phyloP scores from a whole-genome alignment of 1,284 basidiomycete species.

The Ceratobasidium sp. region DNA sequence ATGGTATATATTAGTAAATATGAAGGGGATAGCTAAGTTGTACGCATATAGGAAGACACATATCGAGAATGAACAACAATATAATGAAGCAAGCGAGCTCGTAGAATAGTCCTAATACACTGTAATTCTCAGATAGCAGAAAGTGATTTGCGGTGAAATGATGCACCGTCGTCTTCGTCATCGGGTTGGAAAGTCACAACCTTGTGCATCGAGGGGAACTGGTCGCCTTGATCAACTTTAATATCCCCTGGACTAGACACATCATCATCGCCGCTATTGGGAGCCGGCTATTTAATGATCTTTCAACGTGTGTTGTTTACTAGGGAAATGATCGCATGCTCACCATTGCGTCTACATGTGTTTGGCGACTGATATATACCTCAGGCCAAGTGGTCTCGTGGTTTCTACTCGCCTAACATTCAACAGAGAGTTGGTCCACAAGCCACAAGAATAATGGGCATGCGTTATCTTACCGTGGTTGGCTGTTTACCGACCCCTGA shows the following conservation, averaged over 20 bases:
- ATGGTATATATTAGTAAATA: too few species aligned
- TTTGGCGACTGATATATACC: conserved; percentile 37
- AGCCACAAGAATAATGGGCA: too few species aligned
- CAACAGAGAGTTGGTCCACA: too few species aligned
- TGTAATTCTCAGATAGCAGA: conserved; percentile 22
- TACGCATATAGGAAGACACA: too few species aligned
- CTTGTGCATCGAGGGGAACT: conserved; percentile 16
- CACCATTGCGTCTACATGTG: conserved; percentile 29
- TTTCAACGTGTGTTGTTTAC: background rate
- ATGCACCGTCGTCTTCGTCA: conserved; percentile 23
- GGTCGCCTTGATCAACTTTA: too few species aligned
- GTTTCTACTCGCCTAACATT: background rate
- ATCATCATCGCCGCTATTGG: conserved; percentile 19
- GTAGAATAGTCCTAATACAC: too few species aligned
- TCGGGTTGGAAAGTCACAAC: conserved; percentile 22
- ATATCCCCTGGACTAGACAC: too few species aligned
- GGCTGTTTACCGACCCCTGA: conserved; percentile 15
- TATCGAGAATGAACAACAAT: too few species aligned
- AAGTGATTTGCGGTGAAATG: conserved; percentile 20
- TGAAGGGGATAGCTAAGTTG: too few species aligned
- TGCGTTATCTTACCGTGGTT: background rate
- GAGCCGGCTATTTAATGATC: background rate
- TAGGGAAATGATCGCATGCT: background rate
- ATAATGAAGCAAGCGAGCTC: too few species aligned
- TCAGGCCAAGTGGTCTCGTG: conserved; percentile 21